Evolutionary conservation across 768 basidiomycete species (phyloP).

Genomic region (Brasilioporus rufonigricans): DNA sequence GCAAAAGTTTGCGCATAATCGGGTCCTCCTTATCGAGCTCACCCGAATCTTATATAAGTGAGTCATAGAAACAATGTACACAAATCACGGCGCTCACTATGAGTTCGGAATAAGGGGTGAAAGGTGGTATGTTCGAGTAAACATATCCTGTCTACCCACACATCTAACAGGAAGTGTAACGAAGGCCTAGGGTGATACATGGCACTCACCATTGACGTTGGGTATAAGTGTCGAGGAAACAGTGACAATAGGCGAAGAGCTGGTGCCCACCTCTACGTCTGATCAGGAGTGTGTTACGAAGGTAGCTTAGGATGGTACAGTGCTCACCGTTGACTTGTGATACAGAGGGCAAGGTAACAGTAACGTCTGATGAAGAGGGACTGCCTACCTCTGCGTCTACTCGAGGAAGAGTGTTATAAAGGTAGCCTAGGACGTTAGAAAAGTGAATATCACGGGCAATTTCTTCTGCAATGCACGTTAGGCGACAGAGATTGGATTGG

Average conservation of each 20-base stretch:
- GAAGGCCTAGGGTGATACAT: too few species aligned
- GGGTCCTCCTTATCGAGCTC: background rate
- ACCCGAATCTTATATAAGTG: background rate
- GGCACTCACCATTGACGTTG: background rate
- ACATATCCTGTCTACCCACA: too few species aligned
- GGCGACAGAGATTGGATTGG: background rate
- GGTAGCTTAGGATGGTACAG: background rate
- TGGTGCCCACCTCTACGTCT: background rate
- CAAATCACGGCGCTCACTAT: background rate
- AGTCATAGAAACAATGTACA: background rate
- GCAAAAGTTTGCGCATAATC: background rate
- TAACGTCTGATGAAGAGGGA: background rate
- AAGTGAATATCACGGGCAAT: background rate
- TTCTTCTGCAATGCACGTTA: background rate
- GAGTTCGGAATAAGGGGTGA: background rate
- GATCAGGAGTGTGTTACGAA: background rate
- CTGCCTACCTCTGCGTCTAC: background rate
- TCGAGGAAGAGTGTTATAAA: background rate
- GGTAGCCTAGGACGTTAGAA: slow-evolving; percentile 2
- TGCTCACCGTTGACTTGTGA: background rate
- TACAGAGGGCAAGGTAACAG: background rate
- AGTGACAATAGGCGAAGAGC: too few species aligned
- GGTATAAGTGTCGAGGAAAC: background rate
- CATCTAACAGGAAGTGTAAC: too few species aligned
- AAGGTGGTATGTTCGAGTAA: too few species aligned